Percentiles rank a stretch among this genome's conserved stretches.
phyloP scores from a whole-genome alignment of 768 basidiomycete species.

The Amanita phalloides region DNA sequence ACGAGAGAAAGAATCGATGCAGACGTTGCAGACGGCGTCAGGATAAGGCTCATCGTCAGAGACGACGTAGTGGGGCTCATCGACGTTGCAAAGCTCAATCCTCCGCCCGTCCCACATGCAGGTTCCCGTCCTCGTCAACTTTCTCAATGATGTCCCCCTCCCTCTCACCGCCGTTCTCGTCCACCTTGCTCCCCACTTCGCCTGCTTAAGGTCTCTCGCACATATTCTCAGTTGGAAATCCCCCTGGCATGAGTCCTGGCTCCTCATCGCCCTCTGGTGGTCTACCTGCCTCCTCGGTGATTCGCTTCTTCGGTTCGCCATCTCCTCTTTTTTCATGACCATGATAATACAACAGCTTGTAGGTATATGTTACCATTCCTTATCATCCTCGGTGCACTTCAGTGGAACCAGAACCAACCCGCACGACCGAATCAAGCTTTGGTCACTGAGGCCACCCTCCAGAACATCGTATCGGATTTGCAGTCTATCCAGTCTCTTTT shows the following conservation, averaged over 20 bases:
- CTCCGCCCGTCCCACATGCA: neutral
- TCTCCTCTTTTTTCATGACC: slow-evolving; percentile 8
- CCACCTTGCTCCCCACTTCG: slow-evolving; percentile 45
- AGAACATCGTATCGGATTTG: slow-evolving; percentile 52
- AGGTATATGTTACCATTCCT: slow-evolving; percentile 39
- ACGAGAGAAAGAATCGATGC: slow-evolving; percentile 8
- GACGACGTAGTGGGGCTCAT: neutral
- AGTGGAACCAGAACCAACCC: slow-evolving; percentile 16
- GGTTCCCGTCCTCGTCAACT: slow-evolving; percentile 24
- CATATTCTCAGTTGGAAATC: slow-evolving; percentile 51
- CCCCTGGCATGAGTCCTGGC: slow-evolving; percentile 50
- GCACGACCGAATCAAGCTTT: slow-evolving; percentile 9
- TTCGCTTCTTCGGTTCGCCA: slow-evolving; percentile 29
- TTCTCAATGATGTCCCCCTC: slow-evolving; percentile 49
- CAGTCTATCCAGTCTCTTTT: slow-evolving; percentile 50
- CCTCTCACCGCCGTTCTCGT: slow-evolving; percentile 53
- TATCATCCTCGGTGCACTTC: slow-evolving; percentile 21
- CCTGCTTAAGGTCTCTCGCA: slow-evolving; percentile 26
- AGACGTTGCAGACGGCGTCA: neutral
- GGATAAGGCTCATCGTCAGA: slow-evolving; percentile 8
- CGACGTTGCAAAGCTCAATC: slow-evolving; percentile 2
- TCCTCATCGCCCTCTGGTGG: slow-evolving; percentile 71
- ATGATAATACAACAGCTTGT: slow-evolving; percentile 1
- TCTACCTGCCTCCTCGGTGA: slow-evolving; percentile 53
- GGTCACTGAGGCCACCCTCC: slow-evolving; percentile 46